Evolutionary conservation across 768 basidiomycete genomes (phyloP), one percentile per base, ranked within the genome.

Genomic region (Rhodotorula toruloides): DNA sequence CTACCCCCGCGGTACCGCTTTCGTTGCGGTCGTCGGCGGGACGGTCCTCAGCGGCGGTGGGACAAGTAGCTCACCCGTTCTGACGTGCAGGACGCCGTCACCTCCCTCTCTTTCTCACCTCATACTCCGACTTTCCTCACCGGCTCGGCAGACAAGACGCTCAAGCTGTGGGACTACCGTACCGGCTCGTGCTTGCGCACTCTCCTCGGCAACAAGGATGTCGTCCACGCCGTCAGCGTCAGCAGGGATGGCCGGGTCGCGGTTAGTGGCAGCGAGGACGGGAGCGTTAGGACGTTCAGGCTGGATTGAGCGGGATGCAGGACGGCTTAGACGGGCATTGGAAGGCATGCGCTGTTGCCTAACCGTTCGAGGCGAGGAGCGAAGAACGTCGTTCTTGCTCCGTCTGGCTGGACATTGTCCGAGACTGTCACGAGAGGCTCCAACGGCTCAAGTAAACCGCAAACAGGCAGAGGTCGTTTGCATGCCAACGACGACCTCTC

Each of bases 111-210:
- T 25, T 81, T 83, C 14, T 87, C 88, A 67, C 90, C 91, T 0
- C 47, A 63, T 54, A 85, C 87, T 73, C 79, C 84, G 3, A 83
- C 93, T 74, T 80, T 94, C 32, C 77, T 99, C 34, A 84, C 93
- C 25, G 89, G 83, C 0, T 94, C 91, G 14, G 89, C 89, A 3
- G 96, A 99, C 78, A 85, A 82, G 63, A 88, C 86, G 2, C 80
- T 97, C 59, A 86, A 84, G 65, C 93, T 92, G 19, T 98, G 93
- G 94, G 94, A 99, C 76, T 86, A 86, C 19, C 85, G 92, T 50
- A 89, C 87, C 4, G 93, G 94, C 0, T 78, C 82, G 5, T 81
- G 93, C 29, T 64, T 94, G 34, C 84, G 84, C 37, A 86, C 86
- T 55, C 89, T 97, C 76, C 85, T 82, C 31, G 94, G 93, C 3